Percentiles rank a stretch among this genome's conserved stretches.
These are phyloP conservation scores for Neofusicoccum umdonicola DNA, from an alignment of 2,329 filamentous ascomycete species.

Conservation along the genomic window DNA sequence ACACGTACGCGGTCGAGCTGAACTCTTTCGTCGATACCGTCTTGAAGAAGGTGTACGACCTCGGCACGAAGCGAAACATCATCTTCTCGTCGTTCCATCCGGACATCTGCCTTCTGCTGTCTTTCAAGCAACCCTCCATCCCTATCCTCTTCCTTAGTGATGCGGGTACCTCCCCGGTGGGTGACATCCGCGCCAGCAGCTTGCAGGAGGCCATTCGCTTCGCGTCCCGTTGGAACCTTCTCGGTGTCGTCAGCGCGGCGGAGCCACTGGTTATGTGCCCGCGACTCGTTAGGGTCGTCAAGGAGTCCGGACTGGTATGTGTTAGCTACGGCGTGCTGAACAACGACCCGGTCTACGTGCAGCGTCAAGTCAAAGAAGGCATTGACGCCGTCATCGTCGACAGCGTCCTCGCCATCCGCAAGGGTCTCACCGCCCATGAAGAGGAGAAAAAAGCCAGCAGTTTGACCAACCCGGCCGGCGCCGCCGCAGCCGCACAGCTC, in stretches of 20 bases:
- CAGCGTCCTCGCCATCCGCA: conserved; percentile 86
- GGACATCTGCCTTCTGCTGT: conserved; percentile 89
- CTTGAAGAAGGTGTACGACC: conserved; percentile 82
- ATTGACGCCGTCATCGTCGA: conserved; percentile 99
- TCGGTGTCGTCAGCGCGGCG: conserved; percentile 87
- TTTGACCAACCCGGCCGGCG: neutral
- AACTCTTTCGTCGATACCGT: conserved; percentile 97
- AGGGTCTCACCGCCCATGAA: conserved; percentile 65
- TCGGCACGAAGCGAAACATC: conserved; percentile 79
- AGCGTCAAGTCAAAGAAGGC: conserved; percentile 88
- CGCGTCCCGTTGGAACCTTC: conserved; percentile 87
- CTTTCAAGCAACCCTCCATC: conserved; percentile 96
- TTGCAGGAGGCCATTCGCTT: conserved; percentile 95
- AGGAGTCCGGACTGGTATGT: conserved; percentile 89
- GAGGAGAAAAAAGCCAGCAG: neutral
- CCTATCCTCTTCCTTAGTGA: conserved; percentile 94
- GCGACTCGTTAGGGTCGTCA: conserved; percentile 84
- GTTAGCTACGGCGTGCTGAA: conserved; percentile 92
- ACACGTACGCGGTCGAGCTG: conserved; percentile 90
- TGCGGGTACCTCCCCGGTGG: conserved; percentile 74
- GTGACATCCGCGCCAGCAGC: conserved; percentile 85
- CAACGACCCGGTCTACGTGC: conserved; percentile 81
- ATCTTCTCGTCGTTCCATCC: conserved; percentile 98
- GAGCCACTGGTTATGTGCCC: conserved; percentile 88
- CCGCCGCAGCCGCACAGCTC: neutral